Conservation (phyloP, 2,329 filamentous ascomycete species). For the Dactylonectria macrodidyma region DNA sequence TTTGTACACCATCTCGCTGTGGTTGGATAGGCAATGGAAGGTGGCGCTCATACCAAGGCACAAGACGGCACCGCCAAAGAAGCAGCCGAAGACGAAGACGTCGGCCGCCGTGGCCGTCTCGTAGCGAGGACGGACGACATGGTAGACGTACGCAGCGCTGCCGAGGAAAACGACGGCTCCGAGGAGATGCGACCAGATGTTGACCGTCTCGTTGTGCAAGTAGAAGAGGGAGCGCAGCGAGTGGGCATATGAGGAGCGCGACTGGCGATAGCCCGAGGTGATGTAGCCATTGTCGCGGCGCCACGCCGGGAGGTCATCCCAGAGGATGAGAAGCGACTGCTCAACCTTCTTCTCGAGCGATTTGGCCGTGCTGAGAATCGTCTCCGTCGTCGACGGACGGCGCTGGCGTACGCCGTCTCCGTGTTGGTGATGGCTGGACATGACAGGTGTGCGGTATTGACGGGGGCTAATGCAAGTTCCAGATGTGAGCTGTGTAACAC, state of each 20-base stretch:
- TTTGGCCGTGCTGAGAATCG: conserved; percentile 45
- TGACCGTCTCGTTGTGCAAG: conserved; percentile 74
- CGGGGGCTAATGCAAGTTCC: not conserved
- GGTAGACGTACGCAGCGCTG: conserved; percentile 68
- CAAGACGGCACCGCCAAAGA: conserved; percentile 80
- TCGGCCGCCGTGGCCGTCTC: conserved; percentile 73
- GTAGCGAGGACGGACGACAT: conserved; percentile 75
- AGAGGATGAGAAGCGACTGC: conserved; percentile 62
- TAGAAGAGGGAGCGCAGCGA: conserved; percentile 65
- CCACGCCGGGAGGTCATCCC: conserved; percentile 73
- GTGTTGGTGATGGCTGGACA: conserved; percentile 24
- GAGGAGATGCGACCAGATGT: conserved; percentile 75
- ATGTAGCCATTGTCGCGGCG: conserved; percentile 74
- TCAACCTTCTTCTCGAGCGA: conserved; percentile 58
- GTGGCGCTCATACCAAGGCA: conserved; percentile 88
- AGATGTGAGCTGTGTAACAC: not conserved
- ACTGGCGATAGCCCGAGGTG: conserved; percentile 66
- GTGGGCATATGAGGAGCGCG: conserved; percentile 62
- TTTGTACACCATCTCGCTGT: conserved; percentile 82
- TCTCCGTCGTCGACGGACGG: conserved; percentile 48
- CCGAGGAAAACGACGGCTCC: conserved; percentile 74
- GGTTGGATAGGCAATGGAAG: conserved; percentile 89
- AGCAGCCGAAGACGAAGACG: conserved; percentile 81
- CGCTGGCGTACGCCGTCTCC: conserved; percentile 46
- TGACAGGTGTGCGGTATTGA: conserved; percentile 36